A percentile compares a stretch with the other conserved stretches of the same genome.
These are phyloP conservation scores for Pythium dissimile DNA, from an alignment of 352 stramenopile genomes.

Conservation along the genomic window DNA sequence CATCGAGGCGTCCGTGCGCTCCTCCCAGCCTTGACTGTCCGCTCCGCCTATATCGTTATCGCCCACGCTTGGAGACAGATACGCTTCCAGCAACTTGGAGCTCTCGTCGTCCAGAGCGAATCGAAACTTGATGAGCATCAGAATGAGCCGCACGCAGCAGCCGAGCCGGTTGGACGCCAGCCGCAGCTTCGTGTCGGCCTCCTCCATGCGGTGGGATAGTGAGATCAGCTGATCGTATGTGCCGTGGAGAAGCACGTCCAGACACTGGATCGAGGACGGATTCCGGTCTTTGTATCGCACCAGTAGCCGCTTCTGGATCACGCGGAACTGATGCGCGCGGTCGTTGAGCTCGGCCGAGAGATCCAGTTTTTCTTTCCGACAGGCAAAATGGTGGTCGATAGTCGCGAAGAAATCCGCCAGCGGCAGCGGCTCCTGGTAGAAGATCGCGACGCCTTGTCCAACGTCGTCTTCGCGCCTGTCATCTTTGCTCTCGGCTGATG, in stretches of 20 bases:
- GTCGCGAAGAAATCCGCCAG: slow-evolving; percentile 84
- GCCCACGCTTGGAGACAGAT: slow-evolving; percentile 63
- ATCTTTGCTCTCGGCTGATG: slow-evolving; percentile 24
- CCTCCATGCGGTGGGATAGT: slow-evolving; percentile 70
- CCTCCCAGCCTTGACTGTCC: slow-evolving; percentile 84
- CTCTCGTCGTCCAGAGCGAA: slow-evolving; percentile 73
- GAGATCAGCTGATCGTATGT: slow-evolving; percentile 83
- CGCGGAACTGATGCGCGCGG: slow-evolving; percentile 80
- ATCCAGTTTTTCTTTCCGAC: slow-evolving; percentile 61
- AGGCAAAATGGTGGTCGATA: slow-evolving; percentile 84
- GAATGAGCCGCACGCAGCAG: slow-evolving; percentile 73
- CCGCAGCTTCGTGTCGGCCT: slow-evolving; percentile 47
- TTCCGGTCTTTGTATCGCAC: slow-evolving; percentile 90
- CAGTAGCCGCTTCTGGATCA: slow-evolving; percentile 89
- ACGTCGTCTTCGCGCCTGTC: slow-evolving; percentile 6
- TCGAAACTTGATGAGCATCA: slow-evolving; percentile 81
- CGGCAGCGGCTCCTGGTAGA: slow-evolving; percentile 82
- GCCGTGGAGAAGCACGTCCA: slow-evolving; percentile 84
- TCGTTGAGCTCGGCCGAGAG: slow-evolving; percentile 76
- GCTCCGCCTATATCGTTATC: slow-evolving; percentile 41
- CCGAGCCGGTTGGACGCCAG: slow-evolving; percentile 57
- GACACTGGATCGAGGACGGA: slow-evolving; percentile 65
- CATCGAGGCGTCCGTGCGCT: slow-evolving; percentile 79
- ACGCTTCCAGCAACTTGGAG: slow-evolving; percentile 48
- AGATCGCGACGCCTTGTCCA: slow-evolving; percentile 37